Base-by-base conservation (phyloP, 1,284 basidiomycete genomes). In the Microbotryum saponariae region DNA sequence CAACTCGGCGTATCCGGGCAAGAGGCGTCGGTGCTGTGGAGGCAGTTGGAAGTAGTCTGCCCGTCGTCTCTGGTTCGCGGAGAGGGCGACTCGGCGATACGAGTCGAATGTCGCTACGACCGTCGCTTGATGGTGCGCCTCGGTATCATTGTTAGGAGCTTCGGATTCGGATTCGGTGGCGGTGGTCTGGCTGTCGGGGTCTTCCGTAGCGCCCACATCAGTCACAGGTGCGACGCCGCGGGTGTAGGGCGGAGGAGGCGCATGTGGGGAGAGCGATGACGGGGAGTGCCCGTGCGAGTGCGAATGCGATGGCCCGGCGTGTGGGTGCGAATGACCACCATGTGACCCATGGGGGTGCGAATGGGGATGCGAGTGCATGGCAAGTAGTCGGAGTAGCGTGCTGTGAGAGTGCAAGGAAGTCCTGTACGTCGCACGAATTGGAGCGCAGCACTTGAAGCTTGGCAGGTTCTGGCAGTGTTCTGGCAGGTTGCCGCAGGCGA, bases 21-120 rank as follows among this genome's bases (percentile, higher is more conserved):
- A 50, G 6, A 69, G 42, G 4, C 33, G 59, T 21, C 61, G 58
- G n/a, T 69, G 67, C 20, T 6, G 10, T 10, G 14, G 29, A 10
- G 60, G 47, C 7, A 69, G 57, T 10, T 51, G 51, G 20, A 59
- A 69, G 59, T 60, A 69, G 57, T 66, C 65, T 1, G 55, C 52
- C 31, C 67, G 9, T 2, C 67, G 20, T 16, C 61, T 42, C 42
- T 66, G 67, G 50, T 69, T 69, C 8, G 55, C 60, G 0, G 45
- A 45, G 37, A 69, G 53, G 2, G 58, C 46, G 7, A 51, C 51
- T 6, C 44, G 51, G 16, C 57, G 47, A 58, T 69, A 67, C 10
- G n/a, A n/a, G 50, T 69, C 64, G 47, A 64, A 69, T 2, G 65
- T 2, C 81, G 83, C 2, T 83, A 72, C 51, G 63, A 73, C 37